These are phyloP conservation scores for Saccharomyces hybrid DNA, from an alignment of 1,139 yeast genomes.

Conservation along the genomic window DNA sequence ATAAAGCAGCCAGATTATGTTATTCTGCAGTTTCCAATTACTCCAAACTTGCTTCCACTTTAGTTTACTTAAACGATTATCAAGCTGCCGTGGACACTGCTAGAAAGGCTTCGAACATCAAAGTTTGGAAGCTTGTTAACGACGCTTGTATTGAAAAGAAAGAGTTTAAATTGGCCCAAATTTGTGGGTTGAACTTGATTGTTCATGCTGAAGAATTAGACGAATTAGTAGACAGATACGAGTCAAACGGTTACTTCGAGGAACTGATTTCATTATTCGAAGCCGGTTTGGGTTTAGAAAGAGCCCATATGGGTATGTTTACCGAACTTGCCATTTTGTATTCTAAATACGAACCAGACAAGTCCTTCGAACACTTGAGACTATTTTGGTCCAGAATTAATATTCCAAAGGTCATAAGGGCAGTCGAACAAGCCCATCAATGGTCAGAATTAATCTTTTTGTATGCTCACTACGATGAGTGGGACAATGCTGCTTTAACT, in stretches of 20 bases:
- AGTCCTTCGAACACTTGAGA: slow-evolving; percentile 93
- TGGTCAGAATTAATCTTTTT: slow-evolving; percentile 96
- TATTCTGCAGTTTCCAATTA: slow-evolving; percentile 84
- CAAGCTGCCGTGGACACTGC: slow-evolving; percentile 98
- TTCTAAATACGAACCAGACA: slow-evolving; percentile 82
- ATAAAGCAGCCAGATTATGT: slow-evolving; percentile 86
- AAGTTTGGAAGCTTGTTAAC: slow-evolving; percentile 96
- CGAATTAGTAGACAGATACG: slow-evolving; percentile 81
- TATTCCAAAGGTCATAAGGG: slow-evolving; percentile 93
- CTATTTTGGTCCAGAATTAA: slow-evolving; percentile 97
- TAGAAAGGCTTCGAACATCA: slow-evolving; percentile 89
- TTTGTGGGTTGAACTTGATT: slow-evolving; percentile 94
- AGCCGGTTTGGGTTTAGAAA: slow-evolving; percentile 91
- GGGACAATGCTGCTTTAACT: slow-evolving; percentile 98
- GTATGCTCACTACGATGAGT: slow-evolving; percentile 96
- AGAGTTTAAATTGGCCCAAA: slow-evolving; percentile 95
- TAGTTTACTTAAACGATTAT: slow-evolving; percentile 84
- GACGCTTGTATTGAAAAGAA: slow-evolving; percentile 92
- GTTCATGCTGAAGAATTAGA: slow-evolving; percentile 96
- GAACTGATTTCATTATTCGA: slow-evolving; percentile 89
- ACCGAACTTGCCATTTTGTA: slow-evolving; percentile 90
- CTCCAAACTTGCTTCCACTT: slow-evolving; percentile 90
- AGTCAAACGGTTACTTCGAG: slow-evolving; percentile 82
- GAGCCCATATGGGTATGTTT: slow-evolving; percentile 99
- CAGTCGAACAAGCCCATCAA: slow-evolving; percentile 87